phyloP scores from a whole-genome alignment of 108 stramenopile genomes.

The Tribonema minus region DNA sequence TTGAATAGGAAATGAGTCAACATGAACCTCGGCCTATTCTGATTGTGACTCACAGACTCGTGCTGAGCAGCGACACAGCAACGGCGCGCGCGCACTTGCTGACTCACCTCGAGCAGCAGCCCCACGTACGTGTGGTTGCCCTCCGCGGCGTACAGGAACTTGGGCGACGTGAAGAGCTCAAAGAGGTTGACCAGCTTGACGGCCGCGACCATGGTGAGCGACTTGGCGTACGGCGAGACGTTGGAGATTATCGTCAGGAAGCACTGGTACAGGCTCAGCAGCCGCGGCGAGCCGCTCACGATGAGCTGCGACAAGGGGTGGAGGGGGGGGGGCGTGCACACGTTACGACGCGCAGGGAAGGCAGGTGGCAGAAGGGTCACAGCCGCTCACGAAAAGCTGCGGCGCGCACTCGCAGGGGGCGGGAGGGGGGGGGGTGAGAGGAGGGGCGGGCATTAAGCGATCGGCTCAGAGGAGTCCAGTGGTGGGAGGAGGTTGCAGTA shows the following conservation, averaged over 20 bases:
- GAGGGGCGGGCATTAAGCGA: neutral
- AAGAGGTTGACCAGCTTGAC: constrained; percentile 91
- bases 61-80: no score
- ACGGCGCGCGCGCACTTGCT: no score
- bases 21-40: no score
- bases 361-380: constrained; percentile 65
- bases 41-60: no score
- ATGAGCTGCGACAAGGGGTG: constrained; percentile 87
- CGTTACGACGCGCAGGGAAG: constrained; percentile 63
- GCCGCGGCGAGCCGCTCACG: constrained; percentile 78
- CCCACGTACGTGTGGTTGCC: constrained; percentile 80
- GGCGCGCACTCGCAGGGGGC: neutral
- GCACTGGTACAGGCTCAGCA: constrained; percentile 83
- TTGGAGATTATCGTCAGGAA: constrained; percentile 93
- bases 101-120: constrained; percentile 73
- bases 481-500: no score
- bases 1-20: no score
- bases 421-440: neutral
- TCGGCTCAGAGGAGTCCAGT: neutral
- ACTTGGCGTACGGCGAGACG: constrained; percentile 85
- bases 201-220: constrained; percentile 68
- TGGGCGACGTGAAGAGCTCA: constrained; percentile 74
- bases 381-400: no score
- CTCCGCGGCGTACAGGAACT: constrained; percentile 50
- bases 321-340: constrained; percentile 7